phyloP scores from a whole-genome alignment of 2,329 filamentous ascomycete genomes.

The Epichloe hybrida region DNA sequence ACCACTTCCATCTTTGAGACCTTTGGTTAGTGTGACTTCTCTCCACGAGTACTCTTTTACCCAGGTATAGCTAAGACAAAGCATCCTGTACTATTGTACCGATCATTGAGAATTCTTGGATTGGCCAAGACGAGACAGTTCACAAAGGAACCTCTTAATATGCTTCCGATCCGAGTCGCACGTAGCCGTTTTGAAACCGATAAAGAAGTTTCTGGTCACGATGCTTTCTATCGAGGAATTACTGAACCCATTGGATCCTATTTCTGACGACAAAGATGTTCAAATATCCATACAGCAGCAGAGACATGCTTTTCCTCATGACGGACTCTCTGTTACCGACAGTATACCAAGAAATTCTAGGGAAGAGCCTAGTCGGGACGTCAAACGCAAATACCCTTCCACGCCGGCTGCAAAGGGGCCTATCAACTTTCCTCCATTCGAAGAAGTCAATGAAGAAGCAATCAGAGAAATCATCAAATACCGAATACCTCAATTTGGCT shows the following conservation, averaged over 20 bases:
- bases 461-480: conserved; percentile 39
- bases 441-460: conserved; percentile 42
- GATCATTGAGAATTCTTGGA: background rate
- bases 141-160: background rate
- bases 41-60: background rate
- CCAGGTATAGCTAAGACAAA: background rate
- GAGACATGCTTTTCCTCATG: background rate
- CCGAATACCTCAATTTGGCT: conserved; percentile 49
- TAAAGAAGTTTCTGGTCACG: background rate
- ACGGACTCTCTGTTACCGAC: background rate
- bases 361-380: background rate
- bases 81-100: background rate
- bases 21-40: background rate
- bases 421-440: conserved; percentile 59
- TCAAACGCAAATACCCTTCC: background rate
- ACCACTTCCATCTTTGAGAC: background rate
- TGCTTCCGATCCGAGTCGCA: background rate
- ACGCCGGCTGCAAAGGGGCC: background rate
- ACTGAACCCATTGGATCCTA: conserved; percentile 1
- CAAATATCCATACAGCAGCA: background rate
- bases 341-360: background rate
- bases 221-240: conserved; percentile 3
- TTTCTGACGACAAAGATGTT: background rate
- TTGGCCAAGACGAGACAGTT: background rate
- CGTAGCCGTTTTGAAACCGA: background rate